Evolutionary conservation across 2,329 filamentous ascomycete genomes (phyloP).

Genomic region (Aureobasidium zeae): DNA sequence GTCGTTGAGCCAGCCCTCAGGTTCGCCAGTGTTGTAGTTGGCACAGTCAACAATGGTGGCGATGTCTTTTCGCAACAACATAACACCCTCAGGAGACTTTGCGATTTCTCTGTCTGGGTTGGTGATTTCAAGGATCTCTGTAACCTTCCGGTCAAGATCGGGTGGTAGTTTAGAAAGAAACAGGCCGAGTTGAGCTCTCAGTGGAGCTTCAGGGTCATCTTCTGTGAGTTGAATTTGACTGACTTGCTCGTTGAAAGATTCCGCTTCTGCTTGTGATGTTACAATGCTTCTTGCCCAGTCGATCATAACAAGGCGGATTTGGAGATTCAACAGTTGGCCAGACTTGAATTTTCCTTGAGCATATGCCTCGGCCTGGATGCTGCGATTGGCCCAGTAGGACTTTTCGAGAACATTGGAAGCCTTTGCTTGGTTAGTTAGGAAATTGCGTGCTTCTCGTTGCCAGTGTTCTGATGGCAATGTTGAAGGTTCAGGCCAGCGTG

Average conservation of each 20-base stretch:
- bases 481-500: neutral
- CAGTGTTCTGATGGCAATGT: neutral
- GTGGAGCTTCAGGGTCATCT: slow-evolving; percentile 5
- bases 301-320: neutral
- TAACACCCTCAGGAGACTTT: slow-evolving; percentile 29
- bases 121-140: neutral
- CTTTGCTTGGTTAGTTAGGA: neutral
- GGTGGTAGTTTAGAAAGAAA: slow-evolving; percentile 1
- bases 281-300: slow-evolving; percentile 7
- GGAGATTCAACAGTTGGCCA: neutral
- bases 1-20: slow-evolving; percentile 63
- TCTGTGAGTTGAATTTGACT: slow-evolving; percentile 4
- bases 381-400: slow-evolving; percentile 5
- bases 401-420: neutral
- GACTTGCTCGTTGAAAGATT: slow-evolving; percentile 3
- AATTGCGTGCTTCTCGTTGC: slow-evolving; percentile 1
- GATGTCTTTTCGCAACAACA: slow-evolving; percentile 52
- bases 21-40: slow-evolving; percentile 32
- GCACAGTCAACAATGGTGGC: slow-evolving; percentile 41
- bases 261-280: slow-evolving; percentile 1
- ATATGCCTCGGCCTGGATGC: slow-evolving; percentile 3
- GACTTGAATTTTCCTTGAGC: neutral
- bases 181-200: slow-evolving; percentile 6
- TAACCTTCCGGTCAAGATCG: slow-evolving; percentile 11
- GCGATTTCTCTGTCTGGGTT: slow-evolving; percentile 18